These are phyloP conservation scores for Mycena vulgaris DNA, from an alignment of 768 basidiomycete genomes.

Conservation along the genomic window DNA sequence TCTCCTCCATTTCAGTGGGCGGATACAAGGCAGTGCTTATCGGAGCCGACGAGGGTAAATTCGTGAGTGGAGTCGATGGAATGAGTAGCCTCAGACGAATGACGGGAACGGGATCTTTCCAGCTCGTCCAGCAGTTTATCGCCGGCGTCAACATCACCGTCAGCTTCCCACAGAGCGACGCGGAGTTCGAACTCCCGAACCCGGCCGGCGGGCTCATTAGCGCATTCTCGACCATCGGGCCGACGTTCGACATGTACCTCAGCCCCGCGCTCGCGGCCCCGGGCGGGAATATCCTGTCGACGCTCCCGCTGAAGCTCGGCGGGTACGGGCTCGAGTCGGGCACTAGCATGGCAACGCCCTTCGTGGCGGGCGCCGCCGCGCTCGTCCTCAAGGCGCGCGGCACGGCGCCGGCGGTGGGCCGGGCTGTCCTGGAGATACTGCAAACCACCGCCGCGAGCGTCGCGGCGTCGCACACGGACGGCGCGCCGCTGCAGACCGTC, in stretches of 20 bases:
- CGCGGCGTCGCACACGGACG: slow-evolving; percentile 33
- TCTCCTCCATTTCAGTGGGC: slow-evolving; percentile 42
- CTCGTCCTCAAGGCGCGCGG: slow-evolving; percentile 57
- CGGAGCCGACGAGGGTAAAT: slow-evolving; percentile 51
- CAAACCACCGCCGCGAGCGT: slow-evolving; percentile 25
- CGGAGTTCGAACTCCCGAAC: slow-evolving; percentile 58
- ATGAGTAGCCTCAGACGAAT: not conserved
- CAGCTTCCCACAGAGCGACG: slow-evolving; percentile 52
- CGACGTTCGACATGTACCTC: slow-evolving; percentile 59
- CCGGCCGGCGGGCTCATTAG: slow-evolving; percentile 69
- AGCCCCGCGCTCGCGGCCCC: slow-evolving; percentile 58
- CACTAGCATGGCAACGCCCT: slow-evolving; percentile 59
- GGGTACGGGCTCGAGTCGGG: slow-evolving; percentile 56
- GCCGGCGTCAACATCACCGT: slow-evolving; percentile 46
- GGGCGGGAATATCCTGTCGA: slow-evolving; percentile 65
- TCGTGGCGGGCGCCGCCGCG: slow-evolving; percentile 59
- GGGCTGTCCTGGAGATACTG: slow-evolving; percentile 8
- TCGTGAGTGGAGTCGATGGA: slow-evolving; percentile 31
- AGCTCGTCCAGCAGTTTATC: slow-evolving; percentile 52
- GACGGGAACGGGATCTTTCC: not conserved
- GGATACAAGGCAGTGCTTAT: slow-evolving; percentile 52
- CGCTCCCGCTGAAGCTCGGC: slow-evolving; percentile 56
- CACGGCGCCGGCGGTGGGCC: slow-evolving; percentile 42
- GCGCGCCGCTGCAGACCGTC: slow-evolving; percentile 50
- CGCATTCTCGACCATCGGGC: slow-evolving; percentile 58